Conservation (phyloP, 148 eudicot genomes). For the Fagopyrum tataricum region DNA sequence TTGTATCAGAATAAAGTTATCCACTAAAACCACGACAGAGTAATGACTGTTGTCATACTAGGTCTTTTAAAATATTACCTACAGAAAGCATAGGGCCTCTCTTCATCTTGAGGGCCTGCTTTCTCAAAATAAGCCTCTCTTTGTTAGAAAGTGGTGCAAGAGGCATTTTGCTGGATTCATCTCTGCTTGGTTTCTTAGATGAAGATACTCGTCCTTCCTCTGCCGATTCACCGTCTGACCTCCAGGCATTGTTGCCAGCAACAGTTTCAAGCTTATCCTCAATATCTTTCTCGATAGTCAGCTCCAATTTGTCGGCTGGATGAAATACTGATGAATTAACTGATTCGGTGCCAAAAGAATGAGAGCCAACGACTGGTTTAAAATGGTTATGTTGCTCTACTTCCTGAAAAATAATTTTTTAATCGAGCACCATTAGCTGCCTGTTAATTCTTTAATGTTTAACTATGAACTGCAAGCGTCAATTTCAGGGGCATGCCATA, state of each 20-base stretch:
- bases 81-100: conserved; percentile 74
- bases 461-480: neutral
- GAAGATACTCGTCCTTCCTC: conserved; percentile 19
- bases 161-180: conserved; percentile 18
- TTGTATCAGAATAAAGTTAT: neutral
- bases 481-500: neutral
- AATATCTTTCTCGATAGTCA: neutral
- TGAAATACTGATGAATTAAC: conserved; percentile 12
- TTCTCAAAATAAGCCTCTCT: conserved; percentile 84
- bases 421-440: neutral
- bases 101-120: conserved; percentile 73
- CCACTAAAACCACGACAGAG: neutral
- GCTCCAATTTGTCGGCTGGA: conserved; percentile 16
- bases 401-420: neutral
- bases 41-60: neutral
- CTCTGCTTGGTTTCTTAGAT: conserved; percentile 13
- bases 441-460: neutral
- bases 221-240: conserved; percentile 20
- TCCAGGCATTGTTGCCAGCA: conserved; percentile 13
- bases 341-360: conserved; percentile 19
- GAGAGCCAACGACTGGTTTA: conserved; percentile 6
- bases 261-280: conserved; percentile 18
- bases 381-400: neutral
- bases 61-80: conserved; percentile 41
- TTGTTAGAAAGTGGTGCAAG: conserved; percentile 59